A percentile compares a stretch with the other conserved stretches of the same genome.
Conservation (phyloP, 108 stramenopile genomes). For the Mayamaea pseudoterrestris region DNA sequence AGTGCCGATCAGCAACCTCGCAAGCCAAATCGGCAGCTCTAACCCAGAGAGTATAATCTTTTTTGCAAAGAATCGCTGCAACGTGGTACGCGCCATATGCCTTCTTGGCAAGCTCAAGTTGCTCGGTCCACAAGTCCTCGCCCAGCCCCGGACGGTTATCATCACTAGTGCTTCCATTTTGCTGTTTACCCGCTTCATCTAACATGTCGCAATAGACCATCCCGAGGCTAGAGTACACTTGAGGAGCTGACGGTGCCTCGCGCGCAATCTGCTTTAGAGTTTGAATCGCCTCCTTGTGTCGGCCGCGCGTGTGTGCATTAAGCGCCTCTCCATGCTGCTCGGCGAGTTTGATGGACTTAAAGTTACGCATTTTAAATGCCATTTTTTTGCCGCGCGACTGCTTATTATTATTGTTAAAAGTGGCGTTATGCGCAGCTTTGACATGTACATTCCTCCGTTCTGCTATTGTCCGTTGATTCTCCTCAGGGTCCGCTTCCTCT, state of each 20-base stretch:
- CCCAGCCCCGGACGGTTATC: not conserved
- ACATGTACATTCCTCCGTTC: not conserved
- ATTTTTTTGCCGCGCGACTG: conserved; percentile 17
- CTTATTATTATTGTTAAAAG: conserved; percentile 4
- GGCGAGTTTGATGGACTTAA: conserved; percentile 56
- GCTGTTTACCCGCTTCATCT: not conserved
- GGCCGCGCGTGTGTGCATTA: conserved; percentile 56
- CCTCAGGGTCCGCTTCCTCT: conserved; percentile 18
- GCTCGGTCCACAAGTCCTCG: conserved; percentile 6
- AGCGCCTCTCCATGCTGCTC: conserved; percentile 70
- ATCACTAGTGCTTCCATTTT: not conserved
- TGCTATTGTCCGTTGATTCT: conserved; percentile 6
- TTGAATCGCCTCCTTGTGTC: conserved; percentile 44
- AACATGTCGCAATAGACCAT: conserved; percentile 80
- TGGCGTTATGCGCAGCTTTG: not conserved
- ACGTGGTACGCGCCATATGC: conserved; percentile 73
- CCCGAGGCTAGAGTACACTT: conserved; percentile 76
- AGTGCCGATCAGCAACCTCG: conserved; percentile 40
- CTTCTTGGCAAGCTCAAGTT: conserved; percentile 59
- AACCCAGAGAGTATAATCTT: conserved; percentile 69
- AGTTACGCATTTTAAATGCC: conserved; percentile 50
- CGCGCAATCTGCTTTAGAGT: conserved; percentile 53
- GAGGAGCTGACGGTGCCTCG: conserved; percentile 72
- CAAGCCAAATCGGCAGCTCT: conserved; percentile 64
- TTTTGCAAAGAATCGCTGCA: conserved; percentile 66